Evolutionary conservation across 192 early-diverging fungal genomes (phyloP), one percentile per base, ranked within the genome.

Genomic region (Backusella liffmaniae): DNA sequence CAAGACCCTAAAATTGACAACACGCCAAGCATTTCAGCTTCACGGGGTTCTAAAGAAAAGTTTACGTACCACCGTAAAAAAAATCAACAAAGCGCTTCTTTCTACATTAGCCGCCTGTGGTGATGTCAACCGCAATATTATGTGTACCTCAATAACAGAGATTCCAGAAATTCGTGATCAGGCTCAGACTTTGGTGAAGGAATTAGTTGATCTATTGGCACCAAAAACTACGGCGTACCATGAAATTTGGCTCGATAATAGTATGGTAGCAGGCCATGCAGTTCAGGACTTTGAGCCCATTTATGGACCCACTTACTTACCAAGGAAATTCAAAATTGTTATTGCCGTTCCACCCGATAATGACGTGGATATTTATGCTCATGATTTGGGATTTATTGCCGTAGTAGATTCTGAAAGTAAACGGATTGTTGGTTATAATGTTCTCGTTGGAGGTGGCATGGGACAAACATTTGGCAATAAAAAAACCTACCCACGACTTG

Each of bases 381-480:
- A 98, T 82, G 97, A 98, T 83, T 88, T 98, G 65, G 97, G 97
- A 44, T 96, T 85, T 81, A 93, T 97, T 66, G 95, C 95, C 65
- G 93, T 98, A 77, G 86, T 93, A 15, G 69, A 70, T 39, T 91
- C 95, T 73, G 83, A 86, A 73, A 80, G 91, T 78, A 86, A 87
- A 59, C 72, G 76, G 41, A 85, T 98, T 69, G 83, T 94, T 51
- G 97, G 97, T 51, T 98, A 93, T 88, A 98, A 97, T 81, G 92
- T 97, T 34, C 89, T 92, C 49, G 91, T 98, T 51, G 97, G 97
- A 69, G 97, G 97, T 76, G 97, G 97, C 42, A 97, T 98, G 97
- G 97, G 97, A 80, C 94, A 95, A 92, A 97, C 97, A 29, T 95
- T 96, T 87, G 93, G 94, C 74, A 98, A 97, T 92, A 95, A 95